Percentiles rank a stretch among this genome's conserved stretches.
Evolutionary conservation across 257 asterid species (phyloP).

Genomic region (Cordia subcordata): DNA sequence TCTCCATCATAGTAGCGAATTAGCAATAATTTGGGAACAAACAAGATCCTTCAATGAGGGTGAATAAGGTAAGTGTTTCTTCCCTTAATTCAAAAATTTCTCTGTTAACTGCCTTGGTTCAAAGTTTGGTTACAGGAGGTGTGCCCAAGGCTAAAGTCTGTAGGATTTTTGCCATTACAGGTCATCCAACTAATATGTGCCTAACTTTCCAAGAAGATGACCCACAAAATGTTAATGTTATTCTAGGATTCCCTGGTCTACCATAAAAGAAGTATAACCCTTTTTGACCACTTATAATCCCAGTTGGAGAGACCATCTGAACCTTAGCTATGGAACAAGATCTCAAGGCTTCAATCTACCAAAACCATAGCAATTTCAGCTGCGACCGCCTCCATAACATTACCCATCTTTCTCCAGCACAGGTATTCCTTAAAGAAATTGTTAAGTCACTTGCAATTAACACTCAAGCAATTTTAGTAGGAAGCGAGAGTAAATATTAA

Average conservation of each 20-base stretch:
- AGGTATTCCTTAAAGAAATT: slow-evolving; percentile 4
- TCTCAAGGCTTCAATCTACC: too few species aligned
- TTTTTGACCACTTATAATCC: neutral
- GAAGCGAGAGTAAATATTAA: neutral
- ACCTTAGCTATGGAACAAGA: neutral
- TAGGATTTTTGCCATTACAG: neutral
- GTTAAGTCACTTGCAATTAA: neutral
- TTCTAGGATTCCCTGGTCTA: too few species aligned
- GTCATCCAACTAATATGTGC: neutral
- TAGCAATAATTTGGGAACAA: too few species aligned
- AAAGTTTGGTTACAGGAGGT: neutral
- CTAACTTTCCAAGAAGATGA: neutral
- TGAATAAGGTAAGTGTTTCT: neutral
- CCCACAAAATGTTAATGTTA: neutral
- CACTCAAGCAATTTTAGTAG: neutral
- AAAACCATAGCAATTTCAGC: too few species aligned
- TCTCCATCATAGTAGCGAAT: too few species aligned
- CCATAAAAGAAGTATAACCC: too few species aligned
- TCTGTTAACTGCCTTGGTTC: neutral
- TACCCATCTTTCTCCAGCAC: too few species aligned
- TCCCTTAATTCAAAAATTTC: neutral
- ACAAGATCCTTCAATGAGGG: too few species aligned
- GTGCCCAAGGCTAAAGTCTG: neutral
- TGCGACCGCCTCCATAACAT: too few species aligned
- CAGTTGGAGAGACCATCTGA: neutral